Evolutionary conservation across 345 rosid genomes (phyloP).

Genomic region (Aquilaria yunnanensis): DNA sequence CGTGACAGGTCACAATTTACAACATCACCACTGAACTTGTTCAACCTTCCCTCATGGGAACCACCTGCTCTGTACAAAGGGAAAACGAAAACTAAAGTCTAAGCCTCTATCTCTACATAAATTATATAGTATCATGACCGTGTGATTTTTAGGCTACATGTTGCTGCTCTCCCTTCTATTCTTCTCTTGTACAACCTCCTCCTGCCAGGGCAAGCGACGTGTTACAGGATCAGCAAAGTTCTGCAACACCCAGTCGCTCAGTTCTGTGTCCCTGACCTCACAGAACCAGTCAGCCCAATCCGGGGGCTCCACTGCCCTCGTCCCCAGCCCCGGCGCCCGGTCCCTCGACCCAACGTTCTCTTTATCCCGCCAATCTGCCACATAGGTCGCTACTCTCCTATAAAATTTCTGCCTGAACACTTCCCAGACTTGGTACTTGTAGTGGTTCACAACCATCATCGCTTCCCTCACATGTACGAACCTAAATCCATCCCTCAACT

Average conservation of each 20-base stretch:
- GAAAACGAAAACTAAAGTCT: neutral
- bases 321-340: constrained; percentile 86
- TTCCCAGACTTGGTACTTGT: constrained; percentile 88
- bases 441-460: constrained; percentile 64
- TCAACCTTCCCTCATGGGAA: neutral
- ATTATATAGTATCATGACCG: neutral
- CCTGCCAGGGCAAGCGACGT: constrained; percentile 53
- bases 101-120: neutral
- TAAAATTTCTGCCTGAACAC: constrained; percentile 85
- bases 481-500: constrained; percentile 37
- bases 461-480: constrained; percentile 40
- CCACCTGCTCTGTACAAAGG: neutral
- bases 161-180: neutral
- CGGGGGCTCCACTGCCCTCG: constrained; percentile 60
- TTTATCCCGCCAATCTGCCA: constrained; percentile 78
- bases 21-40: neutral
- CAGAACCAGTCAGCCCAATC: constrained; percentile 80
- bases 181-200: neutral
- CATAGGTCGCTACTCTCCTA: constrained; percentile 85
- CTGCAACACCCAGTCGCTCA: constrained; percentile 48
- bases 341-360: constrained; percentile 76
- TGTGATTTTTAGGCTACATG: too few species aligned
- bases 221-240: constrained; percentile 29
- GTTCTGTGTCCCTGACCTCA: constrained; percentile 61
- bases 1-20: neutral